phyloP scores from a whole-genome alignment of 208 protist genomes.

The Endotrypanum monterogeii region DNA sequence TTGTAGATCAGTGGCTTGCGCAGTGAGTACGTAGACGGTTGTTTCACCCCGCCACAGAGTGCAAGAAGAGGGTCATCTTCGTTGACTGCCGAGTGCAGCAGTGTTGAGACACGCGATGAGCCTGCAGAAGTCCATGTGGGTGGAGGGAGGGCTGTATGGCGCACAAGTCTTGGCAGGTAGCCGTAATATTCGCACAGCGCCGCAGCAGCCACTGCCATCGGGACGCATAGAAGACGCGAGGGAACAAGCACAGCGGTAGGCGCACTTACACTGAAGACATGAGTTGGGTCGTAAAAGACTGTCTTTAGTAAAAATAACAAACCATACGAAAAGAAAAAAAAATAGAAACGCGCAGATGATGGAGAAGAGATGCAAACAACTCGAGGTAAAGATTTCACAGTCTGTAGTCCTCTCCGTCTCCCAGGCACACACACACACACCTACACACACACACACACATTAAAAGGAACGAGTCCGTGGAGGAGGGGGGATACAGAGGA shows the following conservation, averaged over 20 bases:
- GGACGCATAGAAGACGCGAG: background rate
- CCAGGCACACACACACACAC: background rate
- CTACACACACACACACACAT: too few relatives aligned
- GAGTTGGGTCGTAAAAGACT: background rate
- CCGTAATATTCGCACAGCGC: constrained; percentile 53
- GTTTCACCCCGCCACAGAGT: background rate
- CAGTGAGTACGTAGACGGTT: constrained; percentile 24
- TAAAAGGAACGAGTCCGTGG: background rate
- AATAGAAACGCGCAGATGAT: background rate
- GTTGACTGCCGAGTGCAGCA: background rate
- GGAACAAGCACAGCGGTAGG: background rate
- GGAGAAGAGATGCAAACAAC: too few relatives aligned
- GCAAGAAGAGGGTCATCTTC: background rate
- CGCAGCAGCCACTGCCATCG: background rate
- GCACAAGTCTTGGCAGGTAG: constrained; percentile 30
- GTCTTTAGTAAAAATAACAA: background rate
- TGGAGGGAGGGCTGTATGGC: constrained; percentile 10
- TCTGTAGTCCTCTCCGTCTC: background rate
- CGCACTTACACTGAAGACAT: background rate
- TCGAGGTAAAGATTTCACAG: too few relatives aligned
- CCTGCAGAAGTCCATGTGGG: constrained; percentile 1
- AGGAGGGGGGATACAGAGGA: too few relatives aligned
- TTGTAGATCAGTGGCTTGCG: constrained; percentile 21
- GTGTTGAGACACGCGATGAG: background rate
- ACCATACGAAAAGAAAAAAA: background rate